A percentile compares a stretch with the other conserved stretches of the same genome.
These are phyloP conservation scores for Diaporthe aspalathi DNA, from an alignment of 2,329 filamentous ascomycete genomes.

Conservation along the genomic window DNA sequence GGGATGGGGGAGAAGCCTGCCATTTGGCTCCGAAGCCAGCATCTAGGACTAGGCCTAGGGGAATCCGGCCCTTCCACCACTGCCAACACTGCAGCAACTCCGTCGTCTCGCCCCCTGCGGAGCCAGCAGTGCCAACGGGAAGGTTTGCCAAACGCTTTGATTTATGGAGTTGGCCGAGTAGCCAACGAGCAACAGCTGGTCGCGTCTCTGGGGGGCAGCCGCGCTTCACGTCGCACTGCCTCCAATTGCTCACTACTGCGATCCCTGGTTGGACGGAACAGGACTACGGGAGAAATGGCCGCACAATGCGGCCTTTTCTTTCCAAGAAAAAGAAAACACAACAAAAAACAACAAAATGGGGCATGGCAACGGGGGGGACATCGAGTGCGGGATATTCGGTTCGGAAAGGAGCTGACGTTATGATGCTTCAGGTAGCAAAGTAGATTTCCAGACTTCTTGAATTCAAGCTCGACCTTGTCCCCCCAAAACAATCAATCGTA, in stretches of 20 bases:
- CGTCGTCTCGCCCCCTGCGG: conserved; percentile 42
- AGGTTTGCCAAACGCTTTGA: conserved; percentile 41
- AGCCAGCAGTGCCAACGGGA: conserved; percentile 41
- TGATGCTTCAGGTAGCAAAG: conserved; percentile 44
- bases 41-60: conserved; percentile 67
- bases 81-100: conserved; percentile 43
- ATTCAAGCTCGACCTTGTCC: conserved; percentile 51
- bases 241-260: conserved; percentile 51
- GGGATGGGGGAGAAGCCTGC: conserved; percentile 54
- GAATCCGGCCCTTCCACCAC: conserved; percentile 46
- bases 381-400: conserved; percentile 51
- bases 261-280: conserved; percentile 38
- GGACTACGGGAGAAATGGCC: not conserved
- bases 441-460: conserved; percentile 50
- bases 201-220: conserved; percentile 56
- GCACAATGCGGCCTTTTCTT: not conserved
- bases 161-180: conserved; percentile 22
- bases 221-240: conserved; percentile 49
- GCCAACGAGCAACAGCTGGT: conserved; percentile 59
- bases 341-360: no score
- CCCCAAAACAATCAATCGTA: conserved; percentile 39
- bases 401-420: conserved; percentile 46
- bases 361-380: conserved; percentile 47
- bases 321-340: no score
- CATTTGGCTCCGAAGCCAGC: conserved; percentile 69